These are phyloP conservation scores for Massariosphaeria phaeospora DNA, from an alignment of 495 filamentous ascomycete genomes.

Conservation along the genomic window DNA sequence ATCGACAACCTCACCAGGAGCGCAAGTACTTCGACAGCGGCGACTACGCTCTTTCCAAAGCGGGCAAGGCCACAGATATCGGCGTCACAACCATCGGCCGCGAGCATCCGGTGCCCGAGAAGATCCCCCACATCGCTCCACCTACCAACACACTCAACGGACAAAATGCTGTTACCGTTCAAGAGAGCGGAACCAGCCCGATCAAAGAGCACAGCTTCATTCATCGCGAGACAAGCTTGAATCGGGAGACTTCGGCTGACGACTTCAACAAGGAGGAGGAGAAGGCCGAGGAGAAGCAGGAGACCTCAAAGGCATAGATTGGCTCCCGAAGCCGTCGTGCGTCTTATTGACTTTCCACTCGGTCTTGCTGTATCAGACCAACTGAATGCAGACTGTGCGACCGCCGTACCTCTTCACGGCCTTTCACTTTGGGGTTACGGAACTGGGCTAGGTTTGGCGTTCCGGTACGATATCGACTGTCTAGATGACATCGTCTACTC, in stretches of 20 bases:
- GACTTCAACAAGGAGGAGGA: slow-evolving; percentile 48
- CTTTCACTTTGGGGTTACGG: background rate
- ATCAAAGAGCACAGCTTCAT: slow-evolving; percentile 83
- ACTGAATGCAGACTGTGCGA: background rate
- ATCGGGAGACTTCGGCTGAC: slow-evolving; percentile 68
- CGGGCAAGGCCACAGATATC: slow-evolving; percentile 90
- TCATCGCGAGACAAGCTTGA: slow-evolving; percentile 69
- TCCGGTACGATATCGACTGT: too few species aligned
- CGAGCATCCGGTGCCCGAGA: slow-evolving; percentile 90
- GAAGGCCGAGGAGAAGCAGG: slow-evolving; percentile 1
- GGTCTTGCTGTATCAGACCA: background rate
- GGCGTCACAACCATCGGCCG: slow-evolving; percentile 90
- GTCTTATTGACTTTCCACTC: background rate
- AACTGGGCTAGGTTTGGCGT: background rate
- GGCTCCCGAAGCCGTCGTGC: background rate
- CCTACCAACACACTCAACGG: slow-evolving; percentile 45
- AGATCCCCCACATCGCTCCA: slow-evolving; percentile 88
- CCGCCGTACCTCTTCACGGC: background rate
- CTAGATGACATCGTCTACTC: too few species aligned
- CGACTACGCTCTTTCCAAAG: slow-evolving; percentile 97
- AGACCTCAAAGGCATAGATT: background rate
- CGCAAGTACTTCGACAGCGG: slow-evolving; percentile 99
- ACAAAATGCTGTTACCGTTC: slow-evolving; percentile 44
- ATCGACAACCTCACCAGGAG: slow-evolving; percentile 52
- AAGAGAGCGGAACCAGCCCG: slow-evolving; percentile 59